Evolutionary conservation across 768 basidiomycete species (phyloP), one percentile per base, ranked within the genome.

Genomic region (Suillus alpinus): DNA sequence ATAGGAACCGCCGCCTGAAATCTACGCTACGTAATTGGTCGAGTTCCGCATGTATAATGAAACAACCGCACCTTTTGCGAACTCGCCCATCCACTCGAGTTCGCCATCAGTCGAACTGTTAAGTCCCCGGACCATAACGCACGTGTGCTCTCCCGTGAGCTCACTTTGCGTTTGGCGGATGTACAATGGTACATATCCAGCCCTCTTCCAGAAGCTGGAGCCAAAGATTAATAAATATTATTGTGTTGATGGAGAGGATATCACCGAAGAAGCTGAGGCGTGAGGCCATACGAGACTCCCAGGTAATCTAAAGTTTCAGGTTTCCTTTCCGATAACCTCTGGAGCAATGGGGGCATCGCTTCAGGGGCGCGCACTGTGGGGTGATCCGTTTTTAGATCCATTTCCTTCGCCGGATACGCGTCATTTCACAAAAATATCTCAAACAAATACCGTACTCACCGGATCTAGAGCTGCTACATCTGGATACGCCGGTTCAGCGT

Each of bases 221-320:
- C 13, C 50, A 10, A 14, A 4, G 0, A 8, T 20, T 12, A 59
- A 9, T 26, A 56, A 18, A 29, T 16, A 50, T 26, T 13, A 13
- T 10, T 32, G 29, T 36, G 39, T n/a, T 39, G 58, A 23, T 20
- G 60, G 61, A 59, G 60, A 31, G 43, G 34, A 5, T 65, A 77
- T 14, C 53, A 88, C 88, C 89, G 80, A 43, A 98, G 82, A 1
- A 98, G 80, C 64, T 85, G 88, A 6, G 92, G 83, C 0, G 95
- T 98, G 55, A 99, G 78, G 6, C 97, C 97, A 71, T 96, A 99
- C 14, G 94, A 96, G 3, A 98, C 96, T 49, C 97, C 96, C 6
- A 99, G 80, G 69, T 96, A 99, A 74, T 98, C 96, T 26, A 99
- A 80, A 34, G 76, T 80, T 69, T 98, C 95, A 0, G 96, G 96